Base-by-base conservation (phyloP, 148 eudicot species). In the Linanthus parryae region DNA sequence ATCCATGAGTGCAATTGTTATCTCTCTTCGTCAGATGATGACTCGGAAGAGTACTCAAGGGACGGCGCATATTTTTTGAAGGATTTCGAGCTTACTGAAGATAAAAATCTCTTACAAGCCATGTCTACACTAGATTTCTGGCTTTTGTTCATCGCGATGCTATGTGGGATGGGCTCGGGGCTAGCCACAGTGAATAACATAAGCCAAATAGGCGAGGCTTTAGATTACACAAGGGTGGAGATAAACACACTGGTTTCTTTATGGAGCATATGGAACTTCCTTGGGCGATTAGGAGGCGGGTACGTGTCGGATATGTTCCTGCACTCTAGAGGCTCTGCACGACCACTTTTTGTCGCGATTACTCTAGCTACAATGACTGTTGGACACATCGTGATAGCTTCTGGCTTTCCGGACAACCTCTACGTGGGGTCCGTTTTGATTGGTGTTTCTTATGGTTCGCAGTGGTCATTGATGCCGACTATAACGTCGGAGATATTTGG, bases 221-320 rank as follows among this genome's bases (percentile, higher is more conserved):
- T 90, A 9, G 73, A 69, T 1, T 90, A 90, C 68, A 69, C 66
- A 13, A 61, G 75, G 0, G 56, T 52, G 11, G 73, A 74, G 61
- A 76, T 67, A 42, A 78, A 72, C 36, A 60, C 95, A 18, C 57
- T 90, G 46, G 92, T 90, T 28, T 86, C 97, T 3, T 37, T 90
- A 45, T 90, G 85, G 82, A 85, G 95, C 55, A 83, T 90, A 72
- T 90, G 97, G 97, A 90, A 90, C 37, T 90, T 86, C 58, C 78
- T 90, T 21, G 95, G 95, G n/a, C 91, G 97, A 12, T 78, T 85
- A 36, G 92, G 95, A 39, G 97, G 80, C 16, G 97, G 97, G 7
- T 85, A 71, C 48, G 26, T 90, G 39, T 90, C 97, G 14, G 97
- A 90, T 54, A 33, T 80, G 26, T 60, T 83, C 36, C 43, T 90